phyloP scores from a whole-genome alignment of 805 yeast genomes.

The Diddensiella santjacobensis region DNA sequence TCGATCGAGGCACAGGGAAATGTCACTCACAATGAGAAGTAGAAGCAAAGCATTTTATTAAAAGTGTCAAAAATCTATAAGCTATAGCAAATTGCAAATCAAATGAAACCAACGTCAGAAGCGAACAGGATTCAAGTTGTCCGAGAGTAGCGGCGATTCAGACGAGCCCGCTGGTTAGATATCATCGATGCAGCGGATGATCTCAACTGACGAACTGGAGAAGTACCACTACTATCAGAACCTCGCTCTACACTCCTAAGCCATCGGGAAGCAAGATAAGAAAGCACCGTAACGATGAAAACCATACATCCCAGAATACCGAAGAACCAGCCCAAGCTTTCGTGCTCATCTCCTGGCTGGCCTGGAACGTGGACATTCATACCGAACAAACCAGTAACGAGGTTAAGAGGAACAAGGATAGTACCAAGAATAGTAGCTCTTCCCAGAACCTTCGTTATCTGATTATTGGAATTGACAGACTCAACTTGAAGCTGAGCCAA shows the following conservation, averaged over 20 bases:
- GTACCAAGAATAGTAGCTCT: conserved; percentile 91
- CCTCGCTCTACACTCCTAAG: conserved; percentile 10
- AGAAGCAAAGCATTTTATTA: too few relatives aligned
- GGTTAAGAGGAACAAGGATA: conserved; percentile 80
- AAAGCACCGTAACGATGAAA: conserved; percentile 38
- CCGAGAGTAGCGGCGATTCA: background rate
- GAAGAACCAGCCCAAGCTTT: conserved; percentile 58
- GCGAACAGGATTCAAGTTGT: too few relatives aligned
- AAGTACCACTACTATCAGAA: background rate
- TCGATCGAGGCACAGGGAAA: too few relatives aligned
- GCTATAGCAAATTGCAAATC: too few relatives aligned
- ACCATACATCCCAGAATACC: conserved; percentile 58
- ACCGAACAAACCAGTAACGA: conserved; percentile 89
- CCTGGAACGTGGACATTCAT: conserved; percentile 95
- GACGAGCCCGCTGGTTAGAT: conserved; percentile 5
- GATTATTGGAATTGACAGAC: conserved; percentile 79
- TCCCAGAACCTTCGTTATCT: conserved; percentile 81
- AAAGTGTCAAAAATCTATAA: too few relatives aligned
- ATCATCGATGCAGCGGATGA: conserved; percentile 16
- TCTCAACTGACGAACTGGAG: background rate
- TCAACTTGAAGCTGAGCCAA: conserved; percentile 93
- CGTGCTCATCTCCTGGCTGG: conserved; percentile 60
- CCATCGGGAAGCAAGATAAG: conserved; percentile 36
- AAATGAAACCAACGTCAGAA: too few relatives aligned
- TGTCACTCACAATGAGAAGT: too few relatives aligned